Evolutionary conservation across 208 protist species (phyloP), one percentile per base, ranked within the genome.

Genomic region (Acanthamoeba polyphaga): DNA sequence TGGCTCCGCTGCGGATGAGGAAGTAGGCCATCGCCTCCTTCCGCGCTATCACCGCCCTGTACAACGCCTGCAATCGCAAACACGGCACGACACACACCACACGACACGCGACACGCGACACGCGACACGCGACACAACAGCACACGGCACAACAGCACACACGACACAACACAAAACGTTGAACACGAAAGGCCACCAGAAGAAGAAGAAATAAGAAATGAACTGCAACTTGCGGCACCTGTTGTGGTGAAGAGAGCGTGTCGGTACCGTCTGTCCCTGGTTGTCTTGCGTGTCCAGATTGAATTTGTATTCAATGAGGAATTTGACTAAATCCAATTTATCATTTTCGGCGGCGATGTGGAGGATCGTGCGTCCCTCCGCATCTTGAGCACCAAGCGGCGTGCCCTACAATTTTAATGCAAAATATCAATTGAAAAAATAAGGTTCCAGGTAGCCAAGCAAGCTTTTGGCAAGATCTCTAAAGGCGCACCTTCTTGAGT

Each of bases 201-300:
- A n/a, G n/a, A 38, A 3, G 49, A 6, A 78, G 27, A n/a, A 78
- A 19, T 49, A 49, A 10, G 43, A n/a, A n/a, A 49, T 49, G 43
- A 49, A 5, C 43, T 10, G 2, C 1, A 6, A 6, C 43, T 49
- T 49, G 43, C 43, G 43, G 2, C 43, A 49, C 2, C 43, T 32
- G 32, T 49, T n/a, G n/a, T 13, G n/a, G 27, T 51, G 10, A 84
- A 17, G 46, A 51, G 46, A 0, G 29, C 8, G 49, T 24, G 58
- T 1, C n/a, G n/a, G 43, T 90, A 90, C 82, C 8, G 82, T 90
- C 53, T 70, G 49, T 12, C 82, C 82, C 1, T 68, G 17, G 82
- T 90, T 90, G 82, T 90, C 82, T 90, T 90, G 82, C 13, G 53
- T 1, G 53, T 90, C 82, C 12, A 90, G n/a, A 49, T 90, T 68